phyloP scores from a whole-genome alignment of 371 early-diverging fungal species.

The Saksenaea vasiformis region DNA sequence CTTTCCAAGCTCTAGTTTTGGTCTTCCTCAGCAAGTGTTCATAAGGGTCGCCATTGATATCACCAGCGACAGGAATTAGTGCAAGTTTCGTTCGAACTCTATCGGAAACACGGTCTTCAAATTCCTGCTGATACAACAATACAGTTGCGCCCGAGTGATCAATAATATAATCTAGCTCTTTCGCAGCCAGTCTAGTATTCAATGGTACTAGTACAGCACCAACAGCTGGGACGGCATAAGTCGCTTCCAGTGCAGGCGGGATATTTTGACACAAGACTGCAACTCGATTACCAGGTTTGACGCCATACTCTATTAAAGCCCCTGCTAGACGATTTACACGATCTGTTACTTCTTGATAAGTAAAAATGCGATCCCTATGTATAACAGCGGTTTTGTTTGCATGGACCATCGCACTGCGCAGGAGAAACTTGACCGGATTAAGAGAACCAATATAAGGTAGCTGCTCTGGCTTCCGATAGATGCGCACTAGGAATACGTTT shows the following conservation, averaged over 20 bases:
- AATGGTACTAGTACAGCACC: conserved; percentile 56
- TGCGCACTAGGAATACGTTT: background rate
- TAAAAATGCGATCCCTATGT: conserved; percentile 28
- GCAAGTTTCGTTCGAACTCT: background rate
- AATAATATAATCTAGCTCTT: conserved; percentile 56
- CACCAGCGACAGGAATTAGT: background rate
- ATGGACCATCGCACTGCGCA: conserved; percentile 39
- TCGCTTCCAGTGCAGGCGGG: conserved; percentile 53
- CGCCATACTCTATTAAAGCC: conserved; percentile 15
- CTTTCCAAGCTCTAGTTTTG: conserved; percentile 26
- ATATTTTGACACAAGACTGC: conserved; percentile 52
- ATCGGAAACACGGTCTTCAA: conserved; percentile 7
- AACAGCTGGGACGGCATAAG: conserved; percentile 52
- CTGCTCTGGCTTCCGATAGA: background rate
- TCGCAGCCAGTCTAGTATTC: conserved; percentile 48
- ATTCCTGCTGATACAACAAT: conserved; percentile 49
- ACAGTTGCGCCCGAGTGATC: conserved; percentile 43
- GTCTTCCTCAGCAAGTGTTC: conserved; percentile 35
- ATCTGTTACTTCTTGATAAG: conserved; percentile 33
- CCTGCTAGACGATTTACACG: conserved; percentile 35
- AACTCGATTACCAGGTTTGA: conserved; percentile 23
- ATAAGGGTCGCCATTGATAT: conserved; percentile 30
- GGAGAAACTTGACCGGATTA: conserved; percentile 46
- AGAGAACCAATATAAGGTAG: conserved; percentile 5
- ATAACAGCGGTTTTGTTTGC: conserved; percentile 38